phyloP scores from a whole-genome alignment of 805 yeast species.

The Scheffersomyces stipitis region DNA sequence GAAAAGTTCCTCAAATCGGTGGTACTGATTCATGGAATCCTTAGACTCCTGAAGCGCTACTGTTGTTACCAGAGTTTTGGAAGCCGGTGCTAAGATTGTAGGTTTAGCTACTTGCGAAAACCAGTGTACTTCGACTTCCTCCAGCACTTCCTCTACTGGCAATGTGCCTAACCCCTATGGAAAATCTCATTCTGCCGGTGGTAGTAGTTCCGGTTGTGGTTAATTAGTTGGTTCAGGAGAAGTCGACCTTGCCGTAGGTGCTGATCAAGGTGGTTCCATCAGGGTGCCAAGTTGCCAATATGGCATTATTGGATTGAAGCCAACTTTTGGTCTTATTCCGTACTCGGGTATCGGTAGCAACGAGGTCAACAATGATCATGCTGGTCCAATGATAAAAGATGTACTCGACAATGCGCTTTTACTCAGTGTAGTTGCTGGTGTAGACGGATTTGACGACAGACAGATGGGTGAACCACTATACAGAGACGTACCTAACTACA shows the following conservation, averaged over 20 bases:
- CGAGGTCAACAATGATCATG: slow-evolving; percentile 34
- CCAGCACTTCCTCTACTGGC: slow-evolving; percentile 31
- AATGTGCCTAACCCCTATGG: slow-evolving; percentile 14
- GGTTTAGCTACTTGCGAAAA: slow-evolving; percentile 39
- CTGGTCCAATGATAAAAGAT: slow-evolving; percentile 38
- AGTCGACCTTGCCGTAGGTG: slow-evolving; percentile 8
- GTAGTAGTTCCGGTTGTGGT: slow-evolving; percentile 11
- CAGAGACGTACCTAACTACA: slow-evolving; percentile 13
- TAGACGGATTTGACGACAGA: slow-evolving; percentile 35
- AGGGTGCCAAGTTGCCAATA: slow-evolving; percentile 12
- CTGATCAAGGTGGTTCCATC: slow-evolving; percentile 11
- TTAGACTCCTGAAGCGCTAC: slow-evolving; percentile 34
- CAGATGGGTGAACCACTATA: slow-evolving; percentile 21
- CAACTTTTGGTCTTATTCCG: slow-evolving; percentile 24
- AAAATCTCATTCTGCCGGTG: slow-evolving; percentile 13
- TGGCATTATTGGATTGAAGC: slow-evolving; percentile 11
- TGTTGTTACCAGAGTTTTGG: slow-evolving; percentile 30
- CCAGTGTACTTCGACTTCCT: slow-evolving; percentile 30
- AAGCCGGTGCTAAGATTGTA: slow-evolving; percentile 32
- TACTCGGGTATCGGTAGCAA: slow-evolving; percentile 34
- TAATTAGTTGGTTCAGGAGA: slow-evolving; percentile 7
- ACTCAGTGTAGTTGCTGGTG: slow-evolving; percentile 32
- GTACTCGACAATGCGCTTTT: slow-evolving; percentile 33
- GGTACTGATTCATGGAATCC: slow-evolving; percentile 34
- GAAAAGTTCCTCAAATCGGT: slow-evolving; percentile 32